Conservation (phyloP, 208 protist species). For the Acanthamoeba castellanii region DNA sequence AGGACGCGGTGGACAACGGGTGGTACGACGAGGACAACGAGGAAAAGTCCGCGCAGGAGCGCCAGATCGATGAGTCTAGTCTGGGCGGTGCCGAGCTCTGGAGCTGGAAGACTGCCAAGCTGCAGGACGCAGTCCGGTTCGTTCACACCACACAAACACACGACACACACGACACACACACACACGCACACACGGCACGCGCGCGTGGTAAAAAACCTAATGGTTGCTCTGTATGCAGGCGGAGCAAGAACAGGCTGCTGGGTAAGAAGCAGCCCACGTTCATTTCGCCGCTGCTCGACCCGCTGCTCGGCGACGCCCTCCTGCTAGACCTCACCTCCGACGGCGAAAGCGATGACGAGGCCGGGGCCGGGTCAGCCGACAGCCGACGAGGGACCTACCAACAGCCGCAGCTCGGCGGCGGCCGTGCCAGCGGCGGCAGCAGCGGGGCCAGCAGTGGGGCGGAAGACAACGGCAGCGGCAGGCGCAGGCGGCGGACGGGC, state of each 20-base stretch:
- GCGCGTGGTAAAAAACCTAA: neutral
- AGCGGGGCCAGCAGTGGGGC: neutral
- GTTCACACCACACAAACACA: no score
- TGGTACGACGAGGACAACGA: conserved; percentile 49
- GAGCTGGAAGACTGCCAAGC: conserved; percentile 28
- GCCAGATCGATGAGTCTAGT: neutral
- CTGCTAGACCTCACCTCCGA: neutral
- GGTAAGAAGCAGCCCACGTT: neutral
- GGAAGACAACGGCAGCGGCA: neutral
- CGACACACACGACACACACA: no score
- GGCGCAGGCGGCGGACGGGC: neutral
- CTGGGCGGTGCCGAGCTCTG: conserved; percentile 37
- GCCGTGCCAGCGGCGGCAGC: neutral
- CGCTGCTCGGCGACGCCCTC: conserved; percentile 33
- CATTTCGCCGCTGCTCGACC: conserved; percentile 30
- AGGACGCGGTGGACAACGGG: conserved; percentile 31
- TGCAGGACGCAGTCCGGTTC: neutral
- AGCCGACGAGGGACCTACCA: neutral
- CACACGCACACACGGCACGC: neutral
- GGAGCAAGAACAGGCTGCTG: neutral
- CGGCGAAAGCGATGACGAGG: neutral
- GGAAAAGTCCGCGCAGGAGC: neutral
- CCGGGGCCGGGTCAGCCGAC: neutral
- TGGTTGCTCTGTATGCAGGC: neutral
- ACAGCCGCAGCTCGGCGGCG: neutral